Evolutionary conservation across 1,284 basidiomycete species (phyloP).

Genomic region (Rhodofomes roseus): DNA sequence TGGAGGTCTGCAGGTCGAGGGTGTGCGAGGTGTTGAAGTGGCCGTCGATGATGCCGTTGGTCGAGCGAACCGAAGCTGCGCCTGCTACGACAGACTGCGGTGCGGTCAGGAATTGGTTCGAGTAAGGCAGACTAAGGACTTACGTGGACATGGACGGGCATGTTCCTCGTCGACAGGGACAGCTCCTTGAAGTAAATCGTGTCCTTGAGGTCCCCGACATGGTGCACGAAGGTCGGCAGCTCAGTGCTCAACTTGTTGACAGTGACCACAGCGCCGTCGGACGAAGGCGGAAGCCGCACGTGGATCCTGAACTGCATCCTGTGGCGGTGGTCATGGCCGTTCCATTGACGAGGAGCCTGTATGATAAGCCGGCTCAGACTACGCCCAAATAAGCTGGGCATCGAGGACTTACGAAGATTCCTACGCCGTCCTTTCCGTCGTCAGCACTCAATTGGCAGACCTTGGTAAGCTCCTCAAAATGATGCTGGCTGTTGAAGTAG

Average conservation of each 20-base stretch:
- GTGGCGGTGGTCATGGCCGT: not conserved
- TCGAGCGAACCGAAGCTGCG: slow-evolving; percentile 8
- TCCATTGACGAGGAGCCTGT: not conserved
- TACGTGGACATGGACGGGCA: slow-evolving; percentile 16
- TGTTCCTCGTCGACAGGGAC: slow-evolving; percentile 14
- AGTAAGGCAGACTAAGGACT: not conserved
- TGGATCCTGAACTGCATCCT: slow-evolving; percentile 14
- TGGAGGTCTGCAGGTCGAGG: slow-evolving; percentile 23
- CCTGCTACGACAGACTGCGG: slow-evolving; percentile 31
- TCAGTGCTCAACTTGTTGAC: slow-evolving; percentile 20
- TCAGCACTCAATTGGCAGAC: slow-evolving; percentile 20
- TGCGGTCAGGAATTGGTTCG: not conserved
- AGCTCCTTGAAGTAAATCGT: slow-evolving; percentile 16
- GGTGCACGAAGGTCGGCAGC: slow-evolving; percentile 20
- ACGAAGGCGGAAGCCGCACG: slow-evolving; percentile 18
- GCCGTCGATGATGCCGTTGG: not conserved
- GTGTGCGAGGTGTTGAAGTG: not conserved
- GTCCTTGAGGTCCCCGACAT: slow-evolving; percentile 15
- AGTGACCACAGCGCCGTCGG: not conserved
- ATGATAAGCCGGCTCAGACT: not conserved
- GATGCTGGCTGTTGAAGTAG: slow-evolving; percentile 14
- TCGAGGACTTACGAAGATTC: slow-evolving; percentile 20
- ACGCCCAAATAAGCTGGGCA: not conserved
- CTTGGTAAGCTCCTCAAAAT: slow-evolving; percentile 14
- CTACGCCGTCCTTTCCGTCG: slow-evolving; percentile 20